Evolutionary conservation across 495 filamentous ascomycete species (phyloP).

Genomic region (Aspergillus coremiiformis): DNA sequence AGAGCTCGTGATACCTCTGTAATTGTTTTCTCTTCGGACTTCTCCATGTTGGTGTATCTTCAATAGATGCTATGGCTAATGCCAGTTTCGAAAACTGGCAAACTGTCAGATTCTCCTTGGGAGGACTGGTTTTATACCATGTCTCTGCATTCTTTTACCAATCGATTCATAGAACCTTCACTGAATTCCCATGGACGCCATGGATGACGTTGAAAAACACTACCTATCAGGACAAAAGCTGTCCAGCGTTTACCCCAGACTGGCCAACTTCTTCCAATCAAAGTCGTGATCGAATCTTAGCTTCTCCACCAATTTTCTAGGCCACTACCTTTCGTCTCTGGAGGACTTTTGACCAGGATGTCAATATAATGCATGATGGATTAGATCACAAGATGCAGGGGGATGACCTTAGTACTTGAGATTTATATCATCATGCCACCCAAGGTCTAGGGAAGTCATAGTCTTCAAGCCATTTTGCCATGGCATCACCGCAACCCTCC

Average conservation of each 20-base stretch:
- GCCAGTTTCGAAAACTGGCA: background rate
- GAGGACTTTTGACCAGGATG: too few relatives aligned
- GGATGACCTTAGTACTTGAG: too few relatives aligned
- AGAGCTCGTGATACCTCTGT: background rate
- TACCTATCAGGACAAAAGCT: background rate
- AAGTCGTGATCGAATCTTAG: background rate
- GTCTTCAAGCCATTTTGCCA: too few relatives aligned
- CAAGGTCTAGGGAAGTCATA: too few relatives aligned
- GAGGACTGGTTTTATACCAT: background rate
- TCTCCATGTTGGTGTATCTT: background rate
- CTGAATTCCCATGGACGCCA: background rate
- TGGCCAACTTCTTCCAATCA: background rate
- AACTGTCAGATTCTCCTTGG: background rate
- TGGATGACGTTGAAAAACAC: background rate
- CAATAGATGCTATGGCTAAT: background rate
- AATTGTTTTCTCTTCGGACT: background rate
- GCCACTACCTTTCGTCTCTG: slow-evolving; percentile 3
- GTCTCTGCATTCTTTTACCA: background rate
- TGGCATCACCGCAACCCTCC: too few relatives aligned
- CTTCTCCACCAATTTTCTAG: too few relatives aligned
- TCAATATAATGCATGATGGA: too few relatives aligned
- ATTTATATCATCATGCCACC: too few relatives aligned
- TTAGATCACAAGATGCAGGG: too few relatives aligned
- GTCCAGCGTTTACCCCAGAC: background rate
- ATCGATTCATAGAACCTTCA: background rate